Percentiles rank a stretch among this genome's conserved stretches.
These are phyloP conservation scores for Paramecium tetraurelia DNA, from an alignment of 73 alveolate genomes.

Conservation along the genomic window DNA sequence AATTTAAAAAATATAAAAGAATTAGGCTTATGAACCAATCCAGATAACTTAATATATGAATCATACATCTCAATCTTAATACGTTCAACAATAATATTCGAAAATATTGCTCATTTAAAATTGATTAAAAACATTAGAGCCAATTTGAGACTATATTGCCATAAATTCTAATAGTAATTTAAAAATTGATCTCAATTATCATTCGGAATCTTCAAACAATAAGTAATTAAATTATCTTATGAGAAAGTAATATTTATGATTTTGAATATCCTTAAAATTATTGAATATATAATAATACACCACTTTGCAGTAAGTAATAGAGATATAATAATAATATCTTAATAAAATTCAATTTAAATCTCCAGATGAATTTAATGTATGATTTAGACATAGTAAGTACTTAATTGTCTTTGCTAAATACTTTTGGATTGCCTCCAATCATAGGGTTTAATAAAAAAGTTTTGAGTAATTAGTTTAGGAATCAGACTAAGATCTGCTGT, in stretches of 20 bases:
- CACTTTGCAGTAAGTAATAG: too few relatives aligned
- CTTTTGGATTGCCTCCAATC: not conserved
- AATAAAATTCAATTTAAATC: not conserved
- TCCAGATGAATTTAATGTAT: not conserved
- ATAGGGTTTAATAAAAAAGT: not conserved
- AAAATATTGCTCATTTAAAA: not conserved
- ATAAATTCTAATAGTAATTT: too few relatives aligned
- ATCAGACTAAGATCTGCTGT: not conserved
- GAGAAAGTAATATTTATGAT: not conserved
- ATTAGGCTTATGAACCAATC: not conserved
- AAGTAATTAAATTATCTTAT: not conserved
- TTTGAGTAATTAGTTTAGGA: not conserved
- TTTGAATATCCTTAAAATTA: too few relatives aligned
- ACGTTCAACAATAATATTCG: not conserved
- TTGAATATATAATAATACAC: too few relatives aligned
- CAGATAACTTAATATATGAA: not conserved
- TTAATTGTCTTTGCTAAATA: not conserved
- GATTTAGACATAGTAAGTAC: not conserved
- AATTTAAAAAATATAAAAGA: not conserved
- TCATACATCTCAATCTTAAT: not conserved
- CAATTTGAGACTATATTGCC: too few relatives aligned
- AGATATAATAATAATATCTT: too few relatives aligned
- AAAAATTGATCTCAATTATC: not conserved
- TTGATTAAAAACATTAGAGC: too few relatives aligned
- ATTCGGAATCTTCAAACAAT: too few relatives aligned